Evolutionary conservation across 192 early-diverging fungal species (phyloP).

Genomic region (Mortierella antarctica): DNA sequence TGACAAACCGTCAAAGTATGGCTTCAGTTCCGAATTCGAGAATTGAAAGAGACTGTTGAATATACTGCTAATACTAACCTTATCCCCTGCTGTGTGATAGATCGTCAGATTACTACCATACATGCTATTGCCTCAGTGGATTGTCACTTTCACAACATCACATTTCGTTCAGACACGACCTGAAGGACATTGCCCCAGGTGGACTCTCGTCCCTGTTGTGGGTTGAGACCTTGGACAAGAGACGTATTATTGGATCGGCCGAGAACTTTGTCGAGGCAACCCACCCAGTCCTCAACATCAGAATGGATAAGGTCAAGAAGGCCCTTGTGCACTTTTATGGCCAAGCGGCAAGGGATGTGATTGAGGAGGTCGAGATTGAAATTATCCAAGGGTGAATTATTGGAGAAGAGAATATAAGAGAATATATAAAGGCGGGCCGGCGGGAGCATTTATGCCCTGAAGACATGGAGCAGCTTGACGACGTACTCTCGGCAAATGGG

Average conservation of each 20-base stretch:
- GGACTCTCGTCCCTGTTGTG: conserved; percentile 56
- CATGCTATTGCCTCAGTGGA: conserved; percentile 91
- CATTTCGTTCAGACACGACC: conserved; percentile 53
- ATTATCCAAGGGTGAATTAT: not conserved
- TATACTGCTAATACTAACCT: not conserved
- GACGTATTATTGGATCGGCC: conserved; percentile 57
- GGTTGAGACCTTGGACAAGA: conserved; percentile 38
- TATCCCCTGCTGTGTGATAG: conserved; percentile 38
- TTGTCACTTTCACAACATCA: conserved; percentile 87
- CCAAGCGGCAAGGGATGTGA: conserved; percentile 36
- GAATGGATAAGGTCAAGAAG: conserved; percentile 56
- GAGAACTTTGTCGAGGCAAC: conserved; percentile 70
- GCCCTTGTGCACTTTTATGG: conserved; percentile 63
- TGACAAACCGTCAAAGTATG: conserved; percentile 92
- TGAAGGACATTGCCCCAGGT: conserved; percentile 32
- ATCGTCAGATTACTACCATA: conserved; percentile 90
- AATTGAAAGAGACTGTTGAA: not conserved
- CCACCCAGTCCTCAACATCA: conserved; percentile 81
- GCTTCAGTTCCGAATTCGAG: not conserved
- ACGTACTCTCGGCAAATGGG: conserved; percentile 84
- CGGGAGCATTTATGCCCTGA: conserved; percentile 59
- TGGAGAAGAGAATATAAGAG: not conserved
- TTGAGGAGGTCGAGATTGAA: conserved; percentile 50
- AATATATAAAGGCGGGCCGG: not conserved
- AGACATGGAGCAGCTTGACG: conserved; percentile 71